phyloP scores from a whole-genome alignment of 2,329 filamentous ascomycete species.

The Trichoderma simmonsii region DNA sequence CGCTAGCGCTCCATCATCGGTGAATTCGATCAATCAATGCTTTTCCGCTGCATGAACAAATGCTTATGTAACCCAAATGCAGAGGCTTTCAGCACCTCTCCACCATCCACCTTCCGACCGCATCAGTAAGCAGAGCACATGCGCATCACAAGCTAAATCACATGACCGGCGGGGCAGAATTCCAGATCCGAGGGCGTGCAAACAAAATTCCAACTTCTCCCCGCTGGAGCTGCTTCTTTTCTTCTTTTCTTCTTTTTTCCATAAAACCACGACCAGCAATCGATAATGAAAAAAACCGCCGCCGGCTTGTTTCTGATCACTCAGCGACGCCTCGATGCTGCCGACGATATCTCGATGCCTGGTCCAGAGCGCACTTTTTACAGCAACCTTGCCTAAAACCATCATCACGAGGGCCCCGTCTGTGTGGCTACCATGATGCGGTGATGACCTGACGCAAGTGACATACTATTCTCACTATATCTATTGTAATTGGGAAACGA shows the following conservation, averaged over 20 bases:
- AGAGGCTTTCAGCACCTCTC: not conserved
- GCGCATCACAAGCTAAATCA: constrained; percentile 20
- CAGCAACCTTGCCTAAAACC: constrained; percentile 62
- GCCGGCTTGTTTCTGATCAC: constrained; percentile 34
- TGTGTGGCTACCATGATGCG: constrained; percentile 62
- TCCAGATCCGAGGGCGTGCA: not conserved
- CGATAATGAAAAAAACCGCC: constrained; percentile 29
- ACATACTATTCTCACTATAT: constrained; percentile 40
- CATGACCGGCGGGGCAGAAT: constrained; percentile 24
- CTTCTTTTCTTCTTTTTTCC: constrained; percentile 4
- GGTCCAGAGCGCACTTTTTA: constrained; percentile 53
- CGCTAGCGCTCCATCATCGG: not conserved
- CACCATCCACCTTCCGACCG: not conserved
- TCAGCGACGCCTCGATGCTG: constrained; percentile 31
- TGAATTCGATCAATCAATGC: not conserved
- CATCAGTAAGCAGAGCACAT: not conserved
- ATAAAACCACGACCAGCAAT: constrained; percentile 44
- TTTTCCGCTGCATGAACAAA: not conserved
- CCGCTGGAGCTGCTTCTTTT: not conserved
- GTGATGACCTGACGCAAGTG: constrained; percentile 66
- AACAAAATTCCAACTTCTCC: constrained; percentile 4
- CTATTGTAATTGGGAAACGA: not conserved
- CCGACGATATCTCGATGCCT: constrained; percentile 52
- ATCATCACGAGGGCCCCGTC: constrained; percentile 65
- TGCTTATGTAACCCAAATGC: not conserved